Base-by-base conservation (phyloP, 129 eudicot species). In the Artemisia annua region DNA sequence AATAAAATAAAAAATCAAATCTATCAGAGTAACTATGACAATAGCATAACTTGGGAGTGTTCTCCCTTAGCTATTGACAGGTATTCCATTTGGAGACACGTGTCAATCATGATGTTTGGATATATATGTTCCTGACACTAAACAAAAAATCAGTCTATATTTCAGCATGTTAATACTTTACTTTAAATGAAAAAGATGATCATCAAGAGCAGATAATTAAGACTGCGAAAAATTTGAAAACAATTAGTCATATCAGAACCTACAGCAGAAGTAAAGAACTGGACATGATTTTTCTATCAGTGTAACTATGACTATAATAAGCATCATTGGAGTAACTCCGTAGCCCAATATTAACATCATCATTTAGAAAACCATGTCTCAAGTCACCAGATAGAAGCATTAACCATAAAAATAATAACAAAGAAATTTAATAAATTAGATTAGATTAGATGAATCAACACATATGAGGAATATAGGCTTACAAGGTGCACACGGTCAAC, bases 1-100 rank as follows among this genome's bases (percentile, higher is more conserved):
- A 24, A 24, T 24, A 24, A 24, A 24, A 24, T 24, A 24, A 24
- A 24, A 24, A 24, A 24, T 24, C 26, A 28, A 28, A 48, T 22
- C 83, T 66, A 81, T 78, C 83, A 81, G 83, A 81, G 83, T 81
- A 84, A 84, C 88, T 84, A 81, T 81, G 85, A 84, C 85, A 78
- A 84, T 73, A 81, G 85, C 81, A 77, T 57, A 83, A 84, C 74
- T 24, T 81, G 81, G 81, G 70, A 65, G 32, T 70, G 62, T 74
- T 61, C 50, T 78, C 72, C 81, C 88, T 73, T 74, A 70, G 85
- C 81, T 78, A 81, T 70, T 73, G 77, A 78, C 8, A 74, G 75
- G 75, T 67, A 66, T 66, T 81, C 75, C 89, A 81, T 81, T 63
- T 71, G 78, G 76, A 74, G 30, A 26, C 55, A 12, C 13, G 60